phyloP scores from a whole-genome alignment of 139 green algal genomes.

The Coelastrella sp. region DNA sequence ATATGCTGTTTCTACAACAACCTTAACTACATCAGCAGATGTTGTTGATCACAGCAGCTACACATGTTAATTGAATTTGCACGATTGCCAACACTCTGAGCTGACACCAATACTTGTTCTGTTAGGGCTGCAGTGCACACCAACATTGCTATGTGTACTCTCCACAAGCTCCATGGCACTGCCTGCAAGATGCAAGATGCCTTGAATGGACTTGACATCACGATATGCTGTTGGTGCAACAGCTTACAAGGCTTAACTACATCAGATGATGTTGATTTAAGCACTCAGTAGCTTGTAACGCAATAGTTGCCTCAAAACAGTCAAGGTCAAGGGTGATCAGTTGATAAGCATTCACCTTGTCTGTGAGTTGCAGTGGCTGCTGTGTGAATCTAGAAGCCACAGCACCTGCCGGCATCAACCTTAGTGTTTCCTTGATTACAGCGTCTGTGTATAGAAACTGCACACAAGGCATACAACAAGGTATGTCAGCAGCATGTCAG shows the following conservation, averaged over 20 bases:
- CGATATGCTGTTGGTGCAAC: too few relatives aligned
- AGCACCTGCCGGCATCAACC: constrained; percentile 64
- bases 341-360: background rate
- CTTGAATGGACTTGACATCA: too few relatives aligned
- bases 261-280: background rate
- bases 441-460: constrained; percentile 64
- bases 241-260: too few relatives aligned
- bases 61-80: too few relatives aligned
- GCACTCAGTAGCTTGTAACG: background rate
- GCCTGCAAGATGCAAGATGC: too few relatives aligned
- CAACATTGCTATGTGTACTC: too few relatives aligned
- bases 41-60: constrained; percentile 60
- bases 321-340: background rate
- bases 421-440: constrained; percentile 68
- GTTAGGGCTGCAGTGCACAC: too few relatives aligned
- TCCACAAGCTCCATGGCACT: too few relatives aligned
- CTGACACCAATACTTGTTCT: too few relatives aligned
- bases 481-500: background rate
- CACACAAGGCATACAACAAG: background rate
- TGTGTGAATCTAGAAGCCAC: background rate
- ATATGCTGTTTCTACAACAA: too few relatives aligned
- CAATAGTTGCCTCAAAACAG: background rate
- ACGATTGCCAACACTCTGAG: too few relatives aligned
- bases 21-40: too few relatives aligned
- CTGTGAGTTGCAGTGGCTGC: constrained; percentile 5